phyloP scores from a whole-genome alignment of 768 basidiomycete species.

The Suillus luteus region DNA sequence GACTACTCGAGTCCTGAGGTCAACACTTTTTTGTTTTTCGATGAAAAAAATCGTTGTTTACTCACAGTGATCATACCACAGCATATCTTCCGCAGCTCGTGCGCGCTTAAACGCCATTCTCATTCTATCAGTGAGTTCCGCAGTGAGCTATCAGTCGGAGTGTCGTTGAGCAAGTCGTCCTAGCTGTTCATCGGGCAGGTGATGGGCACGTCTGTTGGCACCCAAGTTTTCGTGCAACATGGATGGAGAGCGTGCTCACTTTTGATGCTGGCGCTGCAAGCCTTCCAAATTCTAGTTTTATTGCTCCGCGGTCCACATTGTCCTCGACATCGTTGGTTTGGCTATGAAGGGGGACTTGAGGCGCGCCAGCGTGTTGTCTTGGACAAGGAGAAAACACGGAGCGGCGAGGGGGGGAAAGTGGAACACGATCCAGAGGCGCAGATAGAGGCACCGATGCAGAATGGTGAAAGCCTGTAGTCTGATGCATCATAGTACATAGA shows the following conservation, averaged over 20 bases:
- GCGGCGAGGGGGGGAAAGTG: neutral
- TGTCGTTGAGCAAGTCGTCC: neutral
- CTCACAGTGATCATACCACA: slow-evolving; percentile 16
- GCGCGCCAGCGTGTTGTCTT: slow-evolving; percentile 41
- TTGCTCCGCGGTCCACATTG: slow-evolving; percentile 70
- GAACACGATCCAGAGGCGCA: slow-evolving; percentile 10
- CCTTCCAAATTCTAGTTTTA: slow-evolving; percentile 56
- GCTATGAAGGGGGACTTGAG: slow-evolving; percentile 59
- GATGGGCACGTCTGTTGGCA: slow-evolving; percentile 77
- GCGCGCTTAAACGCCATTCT: slow-evolving; percentile 78
- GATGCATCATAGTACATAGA: neutral
- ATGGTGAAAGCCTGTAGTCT: neutral
- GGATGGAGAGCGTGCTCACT: slow-evolving; percentile 73
- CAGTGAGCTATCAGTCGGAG: neutral
- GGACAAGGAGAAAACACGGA: slow-evolving; percentile 12
- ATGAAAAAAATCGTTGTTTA: neutral
- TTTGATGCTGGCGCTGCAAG: slow-evolving; percentile 60
- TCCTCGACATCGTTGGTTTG: slow-evolving; percentile 52
- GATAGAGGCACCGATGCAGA: slow-evolving; percentile 16
- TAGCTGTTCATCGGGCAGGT: slow-evolving; percentile 78
- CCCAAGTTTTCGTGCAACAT: slow-evolving; percentile 62
- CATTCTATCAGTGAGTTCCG: slow-evolving; percentile 58
- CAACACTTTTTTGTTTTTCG: slow-evolving; percentile 18
- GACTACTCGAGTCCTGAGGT: slow-evolving; percentile 61
- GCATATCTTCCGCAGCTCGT: slow-evolving; percentile 48